phyloP scores from a whole-genome alignment of 768 basidiomycete species.

The Phlebiopsis gigantea region DNA sequence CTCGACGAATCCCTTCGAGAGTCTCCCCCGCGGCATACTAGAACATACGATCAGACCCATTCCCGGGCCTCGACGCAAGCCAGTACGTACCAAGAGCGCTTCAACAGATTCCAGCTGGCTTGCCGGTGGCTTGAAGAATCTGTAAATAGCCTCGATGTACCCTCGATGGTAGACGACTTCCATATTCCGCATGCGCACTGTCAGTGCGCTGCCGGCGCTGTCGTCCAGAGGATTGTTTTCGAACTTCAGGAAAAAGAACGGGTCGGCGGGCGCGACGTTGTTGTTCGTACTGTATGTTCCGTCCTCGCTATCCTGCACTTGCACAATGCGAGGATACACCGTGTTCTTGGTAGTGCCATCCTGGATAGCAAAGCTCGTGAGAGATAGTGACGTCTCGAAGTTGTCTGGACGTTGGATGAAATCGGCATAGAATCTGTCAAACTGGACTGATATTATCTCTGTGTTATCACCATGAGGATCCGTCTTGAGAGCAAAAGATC shows the following conservation, averaged over 20 bases:
- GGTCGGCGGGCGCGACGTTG: conserved; percentile 28
- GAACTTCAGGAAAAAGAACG: conserved; percentile 88
- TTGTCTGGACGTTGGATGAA: conserved; percentile 83
- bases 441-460: conserved; percentile 83
- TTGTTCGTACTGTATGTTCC: background rate
- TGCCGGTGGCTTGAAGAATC: conserved; percentile 89
- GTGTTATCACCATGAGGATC: conserved; percentile 58
- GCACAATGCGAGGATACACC: conserved; percentile 86
- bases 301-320: conserved; percentile 49
- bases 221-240: conserved; percentile 91
- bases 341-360: conserved; percentile 85
- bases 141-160: conserved; percentile 87
- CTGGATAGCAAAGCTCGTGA: conserved; percentile 82
- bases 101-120: conserved; percentile 95
- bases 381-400: conserved; percentile 77
- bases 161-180: conserved; percentile 95
- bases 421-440: conserved; percentile 81
- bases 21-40: conserved; percentile 91
- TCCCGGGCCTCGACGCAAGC: background rate
- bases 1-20: conserved; percentile 87
- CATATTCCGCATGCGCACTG: conserved; percentile 88
- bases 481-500: conserved; percentile 77
- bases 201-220: conserved; percentile 86
- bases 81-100: conserved; percentile 68
- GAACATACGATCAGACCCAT: conserved; percentile 1